Evolutionary conservation across 371 early-diverging fungal genomes (phyloP).

Genomic region (Syncephalastrum monosporum): DNA sequence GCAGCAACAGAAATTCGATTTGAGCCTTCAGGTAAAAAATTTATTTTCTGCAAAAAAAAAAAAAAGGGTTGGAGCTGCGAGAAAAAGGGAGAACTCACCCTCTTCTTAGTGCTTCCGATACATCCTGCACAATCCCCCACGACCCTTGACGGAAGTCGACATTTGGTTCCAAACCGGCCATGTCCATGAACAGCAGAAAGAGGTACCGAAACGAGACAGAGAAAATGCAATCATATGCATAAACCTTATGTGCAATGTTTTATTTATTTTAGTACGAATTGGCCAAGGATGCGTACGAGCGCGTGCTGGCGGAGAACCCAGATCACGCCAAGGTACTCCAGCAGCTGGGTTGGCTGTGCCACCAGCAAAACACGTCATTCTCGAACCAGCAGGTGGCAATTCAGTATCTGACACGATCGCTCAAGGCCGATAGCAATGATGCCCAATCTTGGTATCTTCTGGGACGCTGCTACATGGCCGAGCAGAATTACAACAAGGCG

Average conservation of each 20-base stretch:
- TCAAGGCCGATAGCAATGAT: conserved; percentile 88
- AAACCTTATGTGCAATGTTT: no score
- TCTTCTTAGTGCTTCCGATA: conserved; percentile 85
- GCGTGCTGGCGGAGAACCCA: conserved; percentile 85
- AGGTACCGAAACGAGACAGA: conserved; percentile 44
- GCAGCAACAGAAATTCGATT: conserved; percentile 84
- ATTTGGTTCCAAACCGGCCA: conserved; percentile 98
- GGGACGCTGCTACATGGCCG: conserved; percentile 96
- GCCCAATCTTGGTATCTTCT: conserved; percentile 95
- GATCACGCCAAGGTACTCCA: conserved; percentile 95
- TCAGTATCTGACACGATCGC: conserved; percentile 76
- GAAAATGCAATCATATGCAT: no score
- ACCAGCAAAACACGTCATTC: conserved; percentile 79
- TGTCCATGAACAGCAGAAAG: conserved; percentile 93
- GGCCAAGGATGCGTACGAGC: conserved; percentile 94
- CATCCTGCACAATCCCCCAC: conserved; percentile 89
- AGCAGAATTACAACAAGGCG: conserved; percentile 92
- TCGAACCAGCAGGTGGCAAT: conserved; percentile 85
- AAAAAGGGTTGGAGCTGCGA: no score
- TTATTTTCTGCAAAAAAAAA: no score
- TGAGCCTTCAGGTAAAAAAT: conserved; percentile 70
- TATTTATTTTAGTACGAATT: conserved; percentile 51
- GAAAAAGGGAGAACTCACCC: no score
- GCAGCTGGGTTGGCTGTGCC: conserved; percentile 95
- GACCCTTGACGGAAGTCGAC: conserved; percentile 90